Evolutionary conservation across 768 basidiomycete genomes (phyloP), one percentile per base, ranked within the genome.

Genomic region (Termitomyces sp.): DNA sequence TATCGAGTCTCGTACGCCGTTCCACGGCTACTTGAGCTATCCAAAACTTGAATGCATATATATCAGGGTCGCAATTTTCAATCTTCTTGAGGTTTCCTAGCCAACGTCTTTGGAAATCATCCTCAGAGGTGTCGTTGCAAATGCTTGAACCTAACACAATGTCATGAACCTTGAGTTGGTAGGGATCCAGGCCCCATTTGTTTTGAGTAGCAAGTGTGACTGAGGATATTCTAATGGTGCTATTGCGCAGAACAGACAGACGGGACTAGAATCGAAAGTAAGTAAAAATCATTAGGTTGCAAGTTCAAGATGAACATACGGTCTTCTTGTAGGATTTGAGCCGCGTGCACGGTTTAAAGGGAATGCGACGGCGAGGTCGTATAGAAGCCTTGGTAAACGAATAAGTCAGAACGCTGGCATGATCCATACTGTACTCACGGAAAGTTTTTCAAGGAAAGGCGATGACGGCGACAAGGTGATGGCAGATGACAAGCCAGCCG

Each of bases 41-140:
- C 5, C 74, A 72, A 26, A 84, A 68, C 46, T 69, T 70, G 59
- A 87, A 65, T 23, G 72, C 66, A 62, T 85, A 87, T 0, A 79
- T 74, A 48, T 82, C 79, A 8, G 82, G 72, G 49, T 82, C 76
- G 57, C 79, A 71, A 23, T 65, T 64, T 35, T 77, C 72, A 2
- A 67, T 48, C 13, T 62, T 66, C 44, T 65, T 64, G 28, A 68
- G 66, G 2, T 73, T 71, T 46, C 89, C 89, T 10, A 89, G 69
- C 76, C 81, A 80, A 53, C 77, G 68, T 50, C 72, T 73, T 67
- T 88, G 86, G 6, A 83, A 68, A 2, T 70, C 61, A 62, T 78
- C 78, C 23, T 66, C 60, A 10, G 71, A 70, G 4, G 80, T 73
- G 51, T 59, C 46, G 26, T 83, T 75, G 60, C 86, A 85, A 16